These are phyloP conservation scores for Rutstroemia sp. DNA, from an alignment of 2,329 filamentous ascomycete species.

Conservation along the genomic window DNA sequence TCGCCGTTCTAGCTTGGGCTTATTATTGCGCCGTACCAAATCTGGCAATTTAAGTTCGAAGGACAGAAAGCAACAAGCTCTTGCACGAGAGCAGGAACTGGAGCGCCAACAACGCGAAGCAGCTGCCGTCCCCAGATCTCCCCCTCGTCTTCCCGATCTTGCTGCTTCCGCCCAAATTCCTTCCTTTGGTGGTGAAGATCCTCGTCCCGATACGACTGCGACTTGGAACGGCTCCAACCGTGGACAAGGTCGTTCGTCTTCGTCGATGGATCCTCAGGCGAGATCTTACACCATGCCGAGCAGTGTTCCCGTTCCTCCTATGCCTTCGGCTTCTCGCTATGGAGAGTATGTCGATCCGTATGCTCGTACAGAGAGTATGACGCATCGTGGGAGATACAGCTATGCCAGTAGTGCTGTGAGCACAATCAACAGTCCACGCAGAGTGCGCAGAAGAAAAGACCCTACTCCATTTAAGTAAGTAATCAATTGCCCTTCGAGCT, in stretches of 20 bases:
- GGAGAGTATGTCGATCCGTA: constrained; percentile 67
- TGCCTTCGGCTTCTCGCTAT: constrained; percentile 35
- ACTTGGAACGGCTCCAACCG: constrained; percentile 39
- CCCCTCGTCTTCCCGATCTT: constrained; percentile 49
- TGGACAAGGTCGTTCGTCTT: constrained; percentile 29
- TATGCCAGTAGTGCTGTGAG: constrained; percentile 90
- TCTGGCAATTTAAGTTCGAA: constrained; percentile 55
- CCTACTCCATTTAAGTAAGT: constrained; percentile 97
- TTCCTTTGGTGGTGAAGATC: constrained; percentile 51
- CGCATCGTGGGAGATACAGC: constrained; percentile 90
- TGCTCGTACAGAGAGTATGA: constrained; percentile 86
- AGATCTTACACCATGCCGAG: constrained; percentile 26
- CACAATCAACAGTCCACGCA: constrained; percentile 85
- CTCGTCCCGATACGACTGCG: constrained; percentile 54
- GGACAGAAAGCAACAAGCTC: constrained; percentile 51
- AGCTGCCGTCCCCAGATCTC: constrained; percentile 46
- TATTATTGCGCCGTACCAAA: constrained; percentile 61
- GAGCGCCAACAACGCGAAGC: constrained; percentile 48
- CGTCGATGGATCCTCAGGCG: constrained; percentile 45
- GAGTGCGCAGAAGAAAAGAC: constrained; percentile 90
- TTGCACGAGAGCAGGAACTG: constrained; percentile 41
- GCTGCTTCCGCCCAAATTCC: constrained; percentile 23
- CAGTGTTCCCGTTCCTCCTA: constrained; percentile 46
- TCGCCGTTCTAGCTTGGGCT: constrained; percentile 44
- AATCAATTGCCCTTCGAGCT: not conserved